Base-by-base conservation (phyloP, 768 basidiomycete genomes). In the Cystofilobasidium ferigula region DNA sequence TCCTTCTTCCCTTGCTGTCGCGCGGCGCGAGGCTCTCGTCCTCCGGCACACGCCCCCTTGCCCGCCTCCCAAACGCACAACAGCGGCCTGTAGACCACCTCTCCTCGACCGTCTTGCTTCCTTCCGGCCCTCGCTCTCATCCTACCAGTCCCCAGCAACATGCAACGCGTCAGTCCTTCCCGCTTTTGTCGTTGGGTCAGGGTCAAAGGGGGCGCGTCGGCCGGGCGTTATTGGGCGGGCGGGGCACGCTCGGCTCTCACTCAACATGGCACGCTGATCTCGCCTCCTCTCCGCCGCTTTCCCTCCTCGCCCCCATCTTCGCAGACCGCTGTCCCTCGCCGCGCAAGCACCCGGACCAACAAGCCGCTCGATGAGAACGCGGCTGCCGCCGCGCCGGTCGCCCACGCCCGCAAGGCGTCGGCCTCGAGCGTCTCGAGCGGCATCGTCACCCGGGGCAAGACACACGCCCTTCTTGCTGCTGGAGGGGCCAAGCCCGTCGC, bases 401-500 rank as follows among this genome's bases (percentile, higher is more conserved):
- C 71, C 24, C 59, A 70, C 34, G 47, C 67, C 24, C 59, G 59
- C 38, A 76, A 76, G 60, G 57, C 74, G 1, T 74, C 75, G 58
- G 74, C 45, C 69, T 71, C 67, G 16, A 34, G 42, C 47, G 22
- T 5, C 9, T 24, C 28, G 20, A 40, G 45, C 58, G 16, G 43
- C 61, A 20, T 51, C 57, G 18, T 57, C 60, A 26, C 64, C 68
- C 18, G 64, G 47, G 20, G 70, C 63, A 40, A 67, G 38, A 40
- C 73, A 71, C 69, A 73, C 71, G 68, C 68, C 82, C 70, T 71
- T 80, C 56, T 59, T 32, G 20, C 59, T n/a, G n/a, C n/a, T 28
- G 60, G 40, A 10, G 73, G 75, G 64, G 76, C 79, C 70, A 90
- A 89, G 80, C 78, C 43, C 24, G 64, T 65, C 24, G 67, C 78